Conservation (phyloP, 2,329 filamentous ascomycete species). For the Colletotrichum zoysiae region DNA sequence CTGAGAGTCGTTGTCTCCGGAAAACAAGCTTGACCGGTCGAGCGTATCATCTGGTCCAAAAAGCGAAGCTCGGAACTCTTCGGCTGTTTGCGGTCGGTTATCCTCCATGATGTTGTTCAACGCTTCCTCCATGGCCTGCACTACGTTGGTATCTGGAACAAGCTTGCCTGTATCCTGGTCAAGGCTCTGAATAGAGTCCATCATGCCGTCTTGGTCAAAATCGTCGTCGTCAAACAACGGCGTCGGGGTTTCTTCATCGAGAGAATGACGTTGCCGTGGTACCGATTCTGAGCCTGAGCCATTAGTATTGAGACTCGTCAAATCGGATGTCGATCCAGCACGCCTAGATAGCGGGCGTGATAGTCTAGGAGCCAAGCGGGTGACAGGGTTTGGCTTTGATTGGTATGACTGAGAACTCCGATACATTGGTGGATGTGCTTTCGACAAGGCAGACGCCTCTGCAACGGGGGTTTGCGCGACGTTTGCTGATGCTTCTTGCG, state of each 20-base stretch:
- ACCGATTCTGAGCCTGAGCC: constrained; percentile 57
- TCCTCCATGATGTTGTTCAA: constrained; percentile 93
- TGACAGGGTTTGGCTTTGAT: constrained; percentile 59
- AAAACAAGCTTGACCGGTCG: constrained; percentile 60
- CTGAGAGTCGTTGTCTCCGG: constrained; percentile 70
- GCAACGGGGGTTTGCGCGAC: constrained; percentile 22
- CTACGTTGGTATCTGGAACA: constrained; percentile 80
- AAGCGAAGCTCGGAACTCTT: constrained; percentile 75
- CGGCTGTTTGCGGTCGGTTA: constrained; percentile 68
- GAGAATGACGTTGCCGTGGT: constrained; percentile 69
- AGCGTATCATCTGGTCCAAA: constrained; percentile 69
- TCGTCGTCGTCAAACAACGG: constrained; percentile 87
- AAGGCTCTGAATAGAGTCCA: constrained; percentile 81
- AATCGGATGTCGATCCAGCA: constrained; percentile 62
- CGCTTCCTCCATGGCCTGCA: constrained; percentile 93
- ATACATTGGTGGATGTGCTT: constrained; percentile 31
- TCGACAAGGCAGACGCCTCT: constrained; percentile 18
- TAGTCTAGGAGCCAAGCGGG: constrained; percentile 59
- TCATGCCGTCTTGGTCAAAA: constrained; percentile 76
- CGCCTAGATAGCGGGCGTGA: constrained; percentile 56
- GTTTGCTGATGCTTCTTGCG: constrained; percentile 76
- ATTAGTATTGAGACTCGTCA: constrained; percentile 55
- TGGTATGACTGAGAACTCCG: constrained; percentile 54
- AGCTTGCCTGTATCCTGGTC: constrained; percentile 76
- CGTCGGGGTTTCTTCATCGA: constrained; percentile 70